Evolutionary conservation across 148 eudicot species (phyloP).

Genomic region (Nyssa sinensis): DNA sequence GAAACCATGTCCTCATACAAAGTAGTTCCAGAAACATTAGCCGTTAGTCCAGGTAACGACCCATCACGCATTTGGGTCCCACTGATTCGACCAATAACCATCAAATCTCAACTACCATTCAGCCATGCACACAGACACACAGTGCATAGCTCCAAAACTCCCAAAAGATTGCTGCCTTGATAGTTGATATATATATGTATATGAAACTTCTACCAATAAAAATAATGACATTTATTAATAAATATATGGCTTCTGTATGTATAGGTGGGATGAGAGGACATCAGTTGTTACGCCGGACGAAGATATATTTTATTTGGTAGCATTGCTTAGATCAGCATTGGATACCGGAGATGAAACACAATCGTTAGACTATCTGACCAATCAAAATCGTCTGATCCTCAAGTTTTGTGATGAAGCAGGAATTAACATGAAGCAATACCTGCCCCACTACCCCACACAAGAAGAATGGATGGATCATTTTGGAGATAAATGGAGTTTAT

Average conservation of each 20-base stretch:
- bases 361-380: conserved; percentile 43
- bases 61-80: conserved; percentile 15
- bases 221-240: too few species aligned
- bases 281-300: conserved; percentile 79
- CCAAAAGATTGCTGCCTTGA: too few species aligned
- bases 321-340: conserved; percentile 64
- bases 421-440: conserved; percentile 67
- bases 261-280: conserved; percentile 71
- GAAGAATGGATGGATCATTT: conserved; percentile 75
- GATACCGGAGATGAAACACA: conserved; percentile 62
- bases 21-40: conserved; percentile 12
- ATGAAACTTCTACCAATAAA: too few species aligned
- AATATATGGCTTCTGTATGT: background rate
- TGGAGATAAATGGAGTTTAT: conserved; percentile 61
- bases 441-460: conserved; percentile 70
- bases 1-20: background rate
- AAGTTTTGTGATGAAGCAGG: conserved; percentile 52
- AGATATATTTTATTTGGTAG: conserved; percentile 78
- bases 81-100: conserved; percentile 5
- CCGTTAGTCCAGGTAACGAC: conserved; percentile 9
- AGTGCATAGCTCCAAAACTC: background rate
- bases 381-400: conserved; percentile 58
- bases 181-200: background rate
- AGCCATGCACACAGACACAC: background rate
- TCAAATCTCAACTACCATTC: conserved; percentile 13